Conservation (phyloP, 1,284 basidiomycete species). For the Xerocomus nothofagi region DNA sequence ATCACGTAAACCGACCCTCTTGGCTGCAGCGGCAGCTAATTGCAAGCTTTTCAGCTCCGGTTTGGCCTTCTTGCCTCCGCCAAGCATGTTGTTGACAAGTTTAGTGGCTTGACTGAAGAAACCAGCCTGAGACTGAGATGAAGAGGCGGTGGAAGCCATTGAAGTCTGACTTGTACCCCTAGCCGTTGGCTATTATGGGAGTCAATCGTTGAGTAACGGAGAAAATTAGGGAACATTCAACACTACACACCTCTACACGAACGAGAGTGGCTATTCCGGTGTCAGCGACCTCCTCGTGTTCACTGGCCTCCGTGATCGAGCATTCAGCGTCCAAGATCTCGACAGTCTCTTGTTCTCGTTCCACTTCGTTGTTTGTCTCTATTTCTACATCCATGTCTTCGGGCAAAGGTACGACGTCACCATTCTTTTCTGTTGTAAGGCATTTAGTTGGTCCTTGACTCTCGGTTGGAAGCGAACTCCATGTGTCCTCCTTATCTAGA, state of each 20-base stretch:
- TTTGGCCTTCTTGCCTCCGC: constrained; percentile 62
- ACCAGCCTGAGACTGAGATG: constrained; percentile 54
- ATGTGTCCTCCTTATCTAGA: constrained; percentile 60
- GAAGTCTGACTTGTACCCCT: constrained; percentile 54
- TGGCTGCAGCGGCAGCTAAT: constrained; percentile 75
- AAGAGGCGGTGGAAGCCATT: constrained; percentile 49
- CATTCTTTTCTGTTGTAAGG: constrained; percentile 18
- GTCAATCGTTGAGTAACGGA: constrained; percentile 3
- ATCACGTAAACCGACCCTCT: constrained; percentile 59
- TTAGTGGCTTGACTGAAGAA: constrained; percentile 69
- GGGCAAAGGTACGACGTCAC: constrained; percentile 12
- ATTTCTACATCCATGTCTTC: constrained; percentile 9
- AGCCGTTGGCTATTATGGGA: constrained; percentile 9
- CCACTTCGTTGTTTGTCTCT: constrained; percentile 17
- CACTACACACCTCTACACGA: constrained; percentile 40
- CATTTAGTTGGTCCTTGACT: constrained; percentile 42
- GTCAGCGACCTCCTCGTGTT: constrained; percentile 43
- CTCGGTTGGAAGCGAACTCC: constrained; percentile 64
- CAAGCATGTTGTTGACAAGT: constrained; percentile 61
- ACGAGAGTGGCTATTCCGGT: constrained; percentile 40
- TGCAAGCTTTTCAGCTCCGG: constrained; percentile 82
- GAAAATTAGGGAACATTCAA: background rate
- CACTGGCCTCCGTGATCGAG: constrained; percentile 38
- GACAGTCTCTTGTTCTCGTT: constrained; percentile 38
- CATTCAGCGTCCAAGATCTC: constrained; percentile 32